Evolutionary conservation across 2,329 filamentous ascomycete species (phyloP).

Genomic region (Graphilbum fragrans): DNA sequence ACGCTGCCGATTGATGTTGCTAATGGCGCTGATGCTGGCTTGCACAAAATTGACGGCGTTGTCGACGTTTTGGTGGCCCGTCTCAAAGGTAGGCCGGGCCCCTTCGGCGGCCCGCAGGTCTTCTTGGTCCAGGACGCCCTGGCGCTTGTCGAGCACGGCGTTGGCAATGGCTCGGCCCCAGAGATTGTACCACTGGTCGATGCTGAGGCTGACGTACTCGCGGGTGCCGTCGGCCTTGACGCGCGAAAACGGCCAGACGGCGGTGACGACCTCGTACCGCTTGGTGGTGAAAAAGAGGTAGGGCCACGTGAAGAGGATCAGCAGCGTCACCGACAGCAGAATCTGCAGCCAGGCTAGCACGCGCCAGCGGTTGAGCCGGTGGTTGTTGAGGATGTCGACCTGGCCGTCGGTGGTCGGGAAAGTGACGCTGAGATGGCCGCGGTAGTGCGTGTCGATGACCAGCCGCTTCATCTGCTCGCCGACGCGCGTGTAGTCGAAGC

Average conservation of each 20-base stretch:
- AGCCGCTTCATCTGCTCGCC: conserved; percentile 39
- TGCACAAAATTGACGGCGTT: conserved; percentile 28
- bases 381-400: conserved; percentile 52
- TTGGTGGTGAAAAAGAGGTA: conserved; percentile 55
- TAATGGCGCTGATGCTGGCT: conserved; percentile 38
- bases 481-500: conserved; percentile 47
- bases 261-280: conserved; percentile 50
- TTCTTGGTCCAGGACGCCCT: conserved; percentile 41
- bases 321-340: conserved; percentile 53
- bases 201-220: conserved; percentile 40
- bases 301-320: conserved; percentile 62
- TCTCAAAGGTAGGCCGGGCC: conserved; percentile 21
- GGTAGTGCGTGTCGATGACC: conserved; percentile 54
- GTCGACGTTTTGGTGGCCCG: conserved; percentile 25
- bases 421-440: conserved; percentile 43
- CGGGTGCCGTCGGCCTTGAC: conserved; percentile 21
- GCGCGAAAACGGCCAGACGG: conserved; percentile 46
- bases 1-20: conserved; percentile 37
- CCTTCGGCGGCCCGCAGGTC: conserved; percentile 36
- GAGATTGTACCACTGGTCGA: conserved; percentile 48
- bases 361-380: conserved; percentile 52
- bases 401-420: conserved; percentile 46
- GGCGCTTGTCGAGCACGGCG: conserved; percentile 44
- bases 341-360: conserved; percentile 49
- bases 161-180: conserved; percentile 50